Evolutionary conservation across 306 rosid species (phyloP).

Genomic region (Ammopiptanthus mongolicus): DNA sequence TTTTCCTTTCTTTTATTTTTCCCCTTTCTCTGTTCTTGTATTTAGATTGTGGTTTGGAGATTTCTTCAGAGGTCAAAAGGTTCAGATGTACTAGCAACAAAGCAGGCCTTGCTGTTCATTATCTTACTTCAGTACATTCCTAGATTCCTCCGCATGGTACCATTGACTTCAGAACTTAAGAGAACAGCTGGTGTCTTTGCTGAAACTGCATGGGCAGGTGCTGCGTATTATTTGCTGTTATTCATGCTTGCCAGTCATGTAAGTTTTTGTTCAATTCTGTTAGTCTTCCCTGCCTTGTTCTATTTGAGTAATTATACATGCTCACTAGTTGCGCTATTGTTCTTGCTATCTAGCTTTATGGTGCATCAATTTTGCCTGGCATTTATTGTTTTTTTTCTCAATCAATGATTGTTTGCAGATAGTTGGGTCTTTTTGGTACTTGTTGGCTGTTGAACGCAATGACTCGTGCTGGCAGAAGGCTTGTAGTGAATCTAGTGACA

Average conservation of each 20-base stretch:
- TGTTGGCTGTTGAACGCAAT: constrained; percentile 79
- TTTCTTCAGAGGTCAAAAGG: constrained; percentile 77
- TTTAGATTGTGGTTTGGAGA: constrained; percentile 90
- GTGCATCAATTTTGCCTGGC: not conserved
- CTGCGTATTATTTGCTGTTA: constrained; percentile 85
- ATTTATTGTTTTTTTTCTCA: not conserved
- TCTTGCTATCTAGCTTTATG: not conserved
- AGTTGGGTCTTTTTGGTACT: constrained; percentile 88
- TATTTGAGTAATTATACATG: constrained; percentile 35
- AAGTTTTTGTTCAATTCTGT: constrained; percentile 9
- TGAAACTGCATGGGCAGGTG: constrained; percentile 99
- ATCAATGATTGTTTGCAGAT: constrained; percentile 44
- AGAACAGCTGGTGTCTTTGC: constrained; percentile 97
- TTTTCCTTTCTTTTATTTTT: not conserved
- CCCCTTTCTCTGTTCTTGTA: not conserved
- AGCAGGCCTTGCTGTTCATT: constrained; percentile 82
- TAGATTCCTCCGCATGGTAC: constrained; percentile 70
- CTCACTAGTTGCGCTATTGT: constrained; percentile 31
- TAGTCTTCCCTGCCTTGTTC: not conserved
- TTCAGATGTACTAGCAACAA: constrained; percentile 76
- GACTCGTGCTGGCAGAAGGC: constrained; percentile 81
- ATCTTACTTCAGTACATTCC: constrained; percentile 88
- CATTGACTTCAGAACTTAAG: constrained; percentile 89
- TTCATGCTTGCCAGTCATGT: constrained; percentile 96
- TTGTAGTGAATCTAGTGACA: constrained; percentile 30